These are phyloP conservation scores for Dryadomyces quercivorus DNA, from an alignment of 2,329 filamentous ascomycete genomes.

Conservation along the genomic window DNA sequence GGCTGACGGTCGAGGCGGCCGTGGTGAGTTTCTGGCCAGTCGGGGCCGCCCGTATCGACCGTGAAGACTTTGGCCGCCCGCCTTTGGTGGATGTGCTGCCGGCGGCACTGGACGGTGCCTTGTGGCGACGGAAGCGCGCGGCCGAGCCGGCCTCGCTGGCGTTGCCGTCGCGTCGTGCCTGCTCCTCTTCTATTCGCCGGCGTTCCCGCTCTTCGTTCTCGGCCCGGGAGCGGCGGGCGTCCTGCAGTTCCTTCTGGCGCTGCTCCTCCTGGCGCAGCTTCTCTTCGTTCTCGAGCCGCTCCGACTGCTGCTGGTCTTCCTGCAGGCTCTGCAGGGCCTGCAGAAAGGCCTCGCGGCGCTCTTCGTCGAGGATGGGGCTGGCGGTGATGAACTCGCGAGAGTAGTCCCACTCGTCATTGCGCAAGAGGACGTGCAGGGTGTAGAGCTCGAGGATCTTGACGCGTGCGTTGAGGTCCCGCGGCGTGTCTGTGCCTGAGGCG, in stretches of 20 bases:
- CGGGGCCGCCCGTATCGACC: neutral
- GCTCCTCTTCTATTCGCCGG: conserved; percentile 41
- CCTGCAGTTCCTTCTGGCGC: conserved; percentile 42
- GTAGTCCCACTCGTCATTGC: conserved; percentile 94
- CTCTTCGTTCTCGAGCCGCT: conserved; percentile 50
- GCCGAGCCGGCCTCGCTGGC: neutral
- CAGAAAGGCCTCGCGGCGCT: conserved; percentile 77
- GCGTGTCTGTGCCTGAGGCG: conserved; percentile 62
- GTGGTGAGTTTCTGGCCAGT: neutral
- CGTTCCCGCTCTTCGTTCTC: conserved; percentile 47
- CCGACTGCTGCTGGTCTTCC: conserved; percentile 70
- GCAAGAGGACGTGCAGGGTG: conserved; percentile 83
- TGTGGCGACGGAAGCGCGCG: conserved; percentile 49
- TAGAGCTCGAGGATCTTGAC: conserved; percentile 93
- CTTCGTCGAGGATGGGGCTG: conserved; percentile 81
- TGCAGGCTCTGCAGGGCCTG: conserved; percentile 73
- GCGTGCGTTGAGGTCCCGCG: conserved; percentile 69
- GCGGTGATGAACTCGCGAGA: conserved; percentile 80
- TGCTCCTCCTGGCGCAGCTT: conserved; percentile 43
- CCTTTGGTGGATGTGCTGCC: conserved; percentile 14
- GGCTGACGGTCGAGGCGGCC: neutral
- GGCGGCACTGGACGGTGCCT: conserved; percentile 26
- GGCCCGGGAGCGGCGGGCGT: conserved; percentile 40
- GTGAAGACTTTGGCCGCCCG: conserved; percentile 20
- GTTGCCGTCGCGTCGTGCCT: conserved; percentile 36